These are phyloP conservation scores for Areca catechu DNA, from an alignment of 176 grass and related monocot genomes.

Conservation along the genomic window DNA sequence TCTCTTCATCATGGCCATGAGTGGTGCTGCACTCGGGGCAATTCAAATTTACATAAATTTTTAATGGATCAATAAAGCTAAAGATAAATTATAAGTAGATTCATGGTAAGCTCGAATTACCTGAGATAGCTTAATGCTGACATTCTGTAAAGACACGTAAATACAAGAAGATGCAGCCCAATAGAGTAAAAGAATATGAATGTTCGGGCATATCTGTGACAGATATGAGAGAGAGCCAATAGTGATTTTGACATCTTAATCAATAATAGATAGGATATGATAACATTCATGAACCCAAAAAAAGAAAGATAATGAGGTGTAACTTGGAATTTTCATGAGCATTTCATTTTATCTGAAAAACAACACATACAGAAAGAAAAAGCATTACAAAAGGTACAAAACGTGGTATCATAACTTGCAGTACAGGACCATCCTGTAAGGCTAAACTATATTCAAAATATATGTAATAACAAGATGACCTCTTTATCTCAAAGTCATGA, in stretches of 20 bases:
- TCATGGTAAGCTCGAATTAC: conserved; percentile 23
- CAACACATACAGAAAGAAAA: too few relatives aligned
- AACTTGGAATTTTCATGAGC: too few relatives aligned
- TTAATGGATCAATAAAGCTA: too few relatives aligned
- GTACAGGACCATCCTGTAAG: too few relatives aligned
- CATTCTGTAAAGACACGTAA: conserved; percentile 97
- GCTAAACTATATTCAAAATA: too few relatives aligned
- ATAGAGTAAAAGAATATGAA: conserved; percentile 99
- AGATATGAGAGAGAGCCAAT: not conserved
- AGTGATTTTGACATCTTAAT: not conserved
- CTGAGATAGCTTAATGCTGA: conserved; percentile 84
- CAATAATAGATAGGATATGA: not conserved
- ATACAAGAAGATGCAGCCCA: conserved; percentile 98
- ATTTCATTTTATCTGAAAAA: too few relatives aligned
- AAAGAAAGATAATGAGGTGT: not conserved
- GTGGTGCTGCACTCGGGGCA: conserved; percentile 27
- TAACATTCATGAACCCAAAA: not conserved
- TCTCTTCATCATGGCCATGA: conserved; percentile 46
- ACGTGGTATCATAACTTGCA: too few relatives aligned
- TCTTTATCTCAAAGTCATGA: too few relatives aligned
- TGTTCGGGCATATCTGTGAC: conserved; percentile 68
- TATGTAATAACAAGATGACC: too few relatives aligned
- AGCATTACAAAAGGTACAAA: too few relatives aligned
- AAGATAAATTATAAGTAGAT: not conserved
- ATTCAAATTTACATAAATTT: too few relatives aligned